Evolutionary conservation across 2,329 filamentous ascomycete species (phyloP).

Genomic region (Amauroascus verrucosus): DNA sequence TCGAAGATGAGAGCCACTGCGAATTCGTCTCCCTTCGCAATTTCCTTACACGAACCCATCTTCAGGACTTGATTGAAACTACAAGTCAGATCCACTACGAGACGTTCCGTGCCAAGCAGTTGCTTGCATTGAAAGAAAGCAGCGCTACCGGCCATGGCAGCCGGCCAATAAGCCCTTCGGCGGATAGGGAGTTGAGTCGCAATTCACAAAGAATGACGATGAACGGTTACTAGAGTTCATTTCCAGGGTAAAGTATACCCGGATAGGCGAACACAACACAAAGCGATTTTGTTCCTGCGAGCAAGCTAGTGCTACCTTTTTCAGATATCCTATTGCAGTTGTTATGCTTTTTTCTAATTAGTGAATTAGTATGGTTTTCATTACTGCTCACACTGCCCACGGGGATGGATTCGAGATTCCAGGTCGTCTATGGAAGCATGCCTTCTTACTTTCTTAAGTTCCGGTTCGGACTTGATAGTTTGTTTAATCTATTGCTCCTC

Average conservation of each 20-base stretch:
- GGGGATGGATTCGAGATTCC: constrained; percentile 2
- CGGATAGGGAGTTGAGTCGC: constrained; percentile 91
- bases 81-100: constrained; percentile 99
- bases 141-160: constrained; percentile 69
- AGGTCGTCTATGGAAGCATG: constrained; percentile 4
- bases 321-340: constrained; percentile 9
- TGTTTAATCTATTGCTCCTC: constrained; percentile 7
- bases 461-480: constrained; percentile 10
- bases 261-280: constrained; percentile 1
- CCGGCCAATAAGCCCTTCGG: constrained; percentile 88
- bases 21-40: constrained; percentile 98
- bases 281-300: constrained; percentile 2
- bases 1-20: constrained; percentile 98
- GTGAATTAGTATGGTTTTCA: constrained; percentile 9
- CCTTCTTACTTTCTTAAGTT: constrained; percentile 2
- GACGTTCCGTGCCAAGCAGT: constrained; percentile 98
- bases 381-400: background rate
- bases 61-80: constrained; percentile 97
- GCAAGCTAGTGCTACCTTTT: constrained; percentile 7
- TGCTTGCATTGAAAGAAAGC: constrained; percentile 95
- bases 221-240: constrained; percentile 77
- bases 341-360: constrained; percentile 8
- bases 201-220: constrained; percentile 96
- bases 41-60: constrained; percentile 95
- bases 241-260: background rate